Evolutionary conservation across 352 stramenopile species (phyloP).

Genomic region (Phytophthora kernoviae): DNA sequence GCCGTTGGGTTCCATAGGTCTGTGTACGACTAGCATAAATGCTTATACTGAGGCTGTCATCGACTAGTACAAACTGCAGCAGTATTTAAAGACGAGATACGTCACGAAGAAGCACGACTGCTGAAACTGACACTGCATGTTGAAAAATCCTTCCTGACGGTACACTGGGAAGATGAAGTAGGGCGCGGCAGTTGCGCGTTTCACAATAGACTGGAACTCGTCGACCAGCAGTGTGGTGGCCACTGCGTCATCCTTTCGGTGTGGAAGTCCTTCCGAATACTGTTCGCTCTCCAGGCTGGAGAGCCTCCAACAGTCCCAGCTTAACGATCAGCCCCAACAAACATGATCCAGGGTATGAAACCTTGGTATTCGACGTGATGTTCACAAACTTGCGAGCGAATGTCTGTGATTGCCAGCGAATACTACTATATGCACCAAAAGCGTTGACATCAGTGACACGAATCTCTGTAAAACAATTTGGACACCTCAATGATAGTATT

Average conservation of each 20-base stretch:
- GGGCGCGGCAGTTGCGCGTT: constrained; percentile 58
- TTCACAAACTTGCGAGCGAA: constrained; percentile 13
- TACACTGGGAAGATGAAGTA: constrained; percentile 88
- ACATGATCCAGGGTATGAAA: constrained; percentile 83
- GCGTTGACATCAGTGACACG: constrained; percentile 84
- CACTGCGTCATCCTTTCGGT: constrained; percentile 74
- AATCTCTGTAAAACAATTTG: constrained; percentile 90
- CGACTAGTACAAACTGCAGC: too few species aligned
- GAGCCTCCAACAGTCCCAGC: constrained; percentile 79
- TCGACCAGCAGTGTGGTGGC: constrained; percentile 46
- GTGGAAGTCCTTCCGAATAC: constrained; percentile 86
- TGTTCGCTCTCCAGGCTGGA: constrained; percentile 77
- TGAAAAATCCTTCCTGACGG: constrained; percentile 86
- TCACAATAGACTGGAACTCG: too few species aligned
- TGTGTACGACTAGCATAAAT: too few species aligned
- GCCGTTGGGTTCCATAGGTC: too few species aligned
- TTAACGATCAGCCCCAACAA: constrained; percentile 86
- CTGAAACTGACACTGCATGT: constrained; percentile 90
- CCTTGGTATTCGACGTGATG: constrained; percentile 38
- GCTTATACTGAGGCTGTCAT: too few species aligned
- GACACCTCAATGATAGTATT: too few species aligned
- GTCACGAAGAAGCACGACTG: too few species aligned
- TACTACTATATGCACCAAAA: too few species aligned
- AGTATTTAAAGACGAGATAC: too few species aligned
- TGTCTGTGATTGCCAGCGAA: constrained; percentile 7